Evolutionary conservation across 176 grass and related monocot genomes (phyloP), one percentile per base, ranked within the genome.

Genomic region (Themeda triandra): DNA sequence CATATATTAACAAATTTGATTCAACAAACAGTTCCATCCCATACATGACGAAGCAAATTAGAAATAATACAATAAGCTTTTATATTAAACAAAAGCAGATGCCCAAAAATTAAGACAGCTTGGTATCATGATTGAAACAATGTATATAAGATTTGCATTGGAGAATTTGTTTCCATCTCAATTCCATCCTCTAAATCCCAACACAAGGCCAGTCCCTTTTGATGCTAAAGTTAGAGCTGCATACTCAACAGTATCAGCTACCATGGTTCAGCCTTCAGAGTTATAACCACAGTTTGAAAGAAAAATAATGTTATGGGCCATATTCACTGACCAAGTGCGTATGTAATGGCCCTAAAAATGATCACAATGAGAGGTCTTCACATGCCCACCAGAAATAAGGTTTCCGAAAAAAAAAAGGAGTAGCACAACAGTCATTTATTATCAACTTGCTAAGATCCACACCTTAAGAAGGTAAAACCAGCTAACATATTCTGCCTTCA

Each of bases 1-100:
- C 74, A 46, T 74, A 37, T 82, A 25, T 12, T 27, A 24, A 45
- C 6, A 73, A 77, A 82, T 66, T 63, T 66, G 23, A 77, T 42
- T 73, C 37, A 19, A 33, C 41, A 69, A 35, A 53, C 11, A 68
- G 63, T 83, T 83, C 12, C 21, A 73, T 9, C 18, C 37, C 4
- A 56, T 71, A 72, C 53, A 37, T 37, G 13, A 32, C 24, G 3
- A 51, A 71, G 51, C 71, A 69, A 72, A 66, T 32, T 18, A 66
- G 14, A 66, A 66, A 66, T 32, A 29, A 66, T 66, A 66, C 32
- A 30, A 31, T 2, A 31, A 31, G 63, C 11, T 28, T 66, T 66
- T 65, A 65, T 17, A 31, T 31, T 65, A 65, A 65, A 31, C 24
- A 82, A 78, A 78, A 64, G 13, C 33, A 63, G 14, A 24, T 7